A percentile compares a stretch with the other conserved stretches of the same genome.
These are phyloP conservation scores for Apiospora pterosperma DNA, from an alignment of 2,329 filamentous ascomycete genomes.

Conservation along the genomic window DNA sequence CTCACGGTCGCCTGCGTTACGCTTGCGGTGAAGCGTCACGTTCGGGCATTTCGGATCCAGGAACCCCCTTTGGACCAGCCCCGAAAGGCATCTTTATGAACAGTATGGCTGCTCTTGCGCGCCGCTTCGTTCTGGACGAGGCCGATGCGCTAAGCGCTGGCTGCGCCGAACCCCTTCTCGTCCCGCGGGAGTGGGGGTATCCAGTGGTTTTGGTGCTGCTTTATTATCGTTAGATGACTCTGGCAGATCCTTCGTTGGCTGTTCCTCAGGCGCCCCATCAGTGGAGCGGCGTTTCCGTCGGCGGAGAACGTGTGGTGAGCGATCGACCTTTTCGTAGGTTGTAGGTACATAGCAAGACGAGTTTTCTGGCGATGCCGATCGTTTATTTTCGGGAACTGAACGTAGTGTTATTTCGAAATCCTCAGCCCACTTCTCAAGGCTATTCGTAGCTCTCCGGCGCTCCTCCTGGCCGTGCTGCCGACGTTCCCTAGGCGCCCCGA, in stretches of 20 bases:
- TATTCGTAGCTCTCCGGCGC: constrained; percentile 5
- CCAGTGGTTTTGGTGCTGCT: constrained; percentile 6
- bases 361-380: constrained; percentile 19
- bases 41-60: background rate
- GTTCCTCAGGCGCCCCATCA: background rate
- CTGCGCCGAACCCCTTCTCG: constrained; percentile 13
- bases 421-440: constrained; percentile 15
- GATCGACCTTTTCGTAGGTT: constrained; percentile 15
- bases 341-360: constrained; percentile 12
- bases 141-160: constrained; percentile 3
- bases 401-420: too few relatives aligned
- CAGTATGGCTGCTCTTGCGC: constrained; percentile 6
- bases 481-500: constrained; percentile 32
- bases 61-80: background rate
- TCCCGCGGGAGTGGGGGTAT: constrained; percentile 9
- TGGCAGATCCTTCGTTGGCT: background rate
- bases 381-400: constrained; percentile 17
- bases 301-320: constrained; percentile 19
- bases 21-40: background rate
- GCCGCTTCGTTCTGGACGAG: too few relatives aligned
- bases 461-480: constrained; percentile 26
- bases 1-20: too few relatives aligned
- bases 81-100: background rate
- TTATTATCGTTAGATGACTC: constrained; percentile 11
- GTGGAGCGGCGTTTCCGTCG: background rate